Conservation (phyloP, 148 eudicot genomes). For the Rhododendron ferrugineum region DNA sequence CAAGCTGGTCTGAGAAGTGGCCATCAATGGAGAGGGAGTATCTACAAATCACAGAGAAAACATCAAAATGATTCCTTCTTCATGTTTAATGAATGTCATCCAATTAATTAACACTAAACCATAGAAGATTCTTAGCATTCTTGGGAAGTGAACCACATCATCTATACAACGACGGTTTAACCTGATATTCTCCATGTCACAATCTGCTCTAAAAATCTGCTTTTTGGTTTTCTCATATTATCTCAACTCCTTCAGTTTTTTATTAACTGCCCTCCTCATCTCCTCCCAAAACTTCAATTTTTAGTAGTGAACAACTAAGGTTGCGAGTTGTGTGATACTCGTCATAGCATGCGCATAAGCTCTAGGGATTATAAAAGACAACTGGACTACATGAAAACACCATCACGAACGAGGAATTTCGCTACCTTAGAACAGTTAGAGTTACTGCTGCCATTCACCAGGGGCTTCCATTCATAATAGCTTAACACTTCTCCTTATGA, state of each 20-base stretch:
- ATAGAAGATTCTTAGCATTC: neutral
- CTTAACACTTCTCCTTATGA: no score
- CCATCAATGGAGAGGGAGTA: constrained; percentile 74
- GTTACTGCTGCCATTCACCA: no score
- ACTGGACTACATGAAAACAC: neutral
- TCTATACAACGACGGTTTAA: neutral
- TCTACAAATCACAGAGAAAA: constrained; percentile 34
- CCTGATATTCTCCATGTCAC: neutral
- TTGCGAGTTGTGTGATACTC: neutral
- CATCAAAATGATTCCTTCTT: neutral
- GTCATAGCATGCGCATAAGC: neutral
- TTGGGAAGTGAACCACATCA: neutral
- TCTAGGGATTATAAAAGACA: neutral
- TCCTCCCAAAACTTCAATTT: neutral
- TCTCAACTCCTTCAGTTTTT: neutral
- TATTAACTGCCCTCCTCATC: neutral
- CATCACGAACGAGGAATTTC: neutral
- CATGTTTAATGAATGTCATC: neutral
- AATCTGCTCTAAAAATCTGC: neutral
- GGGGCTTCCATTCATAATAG: no score
- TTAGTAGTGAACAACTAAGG: neutral
- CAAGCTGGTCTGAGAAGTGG: constrained; percentile 41
- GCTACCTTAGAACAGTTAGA: no score
- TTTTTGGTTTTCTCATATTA: neutral
- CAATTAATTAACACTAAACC: neutral